A percentile compares a stretch with the other conserved stretches of the same genome.
These are phyloP conservation scores for Corymbia citriodora DNA, from an alignment of 441 rosid species.

Conservation along the genomic window DNA sequence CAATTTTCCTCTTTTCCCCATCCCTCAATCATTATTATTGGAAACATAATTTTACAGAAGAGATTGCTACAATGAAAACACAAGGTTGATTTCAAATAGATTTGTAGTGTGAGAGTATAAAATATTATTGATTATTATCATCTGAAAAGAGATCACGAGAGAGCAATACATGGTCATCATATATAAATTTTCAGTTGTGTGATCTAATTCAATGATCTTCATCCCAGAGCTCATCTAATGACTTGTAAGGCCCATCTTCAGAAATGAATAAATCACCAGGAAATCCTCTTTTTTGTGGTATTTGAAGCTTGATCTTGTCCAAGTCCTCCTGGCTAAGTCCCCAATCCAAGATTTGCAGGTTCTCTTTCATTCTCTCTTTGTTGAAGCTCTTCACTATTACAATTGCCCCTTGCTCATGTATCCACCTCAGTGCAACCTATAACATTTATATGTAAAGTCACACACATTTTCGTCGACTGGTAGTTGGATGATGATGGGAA, in stretches of 20 bases:
- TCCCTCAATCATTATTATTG: neutral
- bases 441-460: neutral
- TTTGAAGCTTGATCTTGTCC: neutral
- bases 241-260: neutral
- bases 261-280: neutral
- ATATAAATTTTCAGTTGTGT: neutral
- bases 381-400: neutral
- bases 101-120: neutral
- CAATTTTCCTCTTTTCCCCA: neutral
- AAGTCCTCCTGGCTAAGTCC: neutral
- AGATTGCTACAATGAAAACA: neutral
- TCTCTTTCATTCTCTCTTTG: neutral
- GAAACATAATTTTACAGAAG: neutral
- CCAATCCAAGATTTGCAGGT: neutral
- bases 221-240: neutral
- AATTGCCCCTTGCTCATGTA: neutral
- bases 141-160: neutral
- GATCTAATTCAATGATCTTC: neutral
- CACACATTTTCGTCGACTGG: too few relatives aligned
- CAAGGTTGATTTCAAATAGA: neutral
- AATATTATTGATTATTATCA: neutral
- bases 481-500: too few relatives aligned
- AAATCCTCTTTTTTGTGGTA: neutral
- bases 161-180: too few relatives aligned
- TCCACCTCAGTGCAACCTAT: neutral